Conservation (phyloP, 2,329 filamentous ascomycete genomes). For the Beauveria asiatica region DNA sequence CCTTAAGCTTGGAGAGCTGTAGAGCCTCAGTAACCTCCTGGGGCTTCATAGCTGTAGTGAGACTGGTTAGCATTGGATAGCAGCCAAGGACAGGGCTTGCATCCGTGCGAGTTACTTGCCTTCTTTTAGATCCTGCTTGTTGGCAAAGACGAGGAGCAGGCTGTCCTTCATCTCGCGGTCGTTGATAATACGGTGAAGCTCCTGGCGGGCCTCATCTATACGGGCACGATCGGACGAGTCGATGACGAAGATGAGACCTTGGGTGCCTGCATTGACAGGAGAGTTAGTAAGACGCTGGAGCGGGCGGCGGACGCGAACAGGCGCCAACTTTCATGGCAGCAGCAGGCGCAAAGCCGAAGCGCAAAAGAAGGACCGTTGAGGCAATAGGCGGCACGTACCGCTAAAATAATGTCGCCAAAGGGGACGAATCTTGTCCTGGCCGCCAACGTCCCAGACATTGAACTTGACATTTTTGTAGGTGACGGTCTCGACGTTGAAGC, state of each 20-base stretch:
- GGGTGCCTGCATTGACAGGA: conserved; percentile 56
- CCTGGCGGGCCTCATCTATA: conserved; percentile 86
- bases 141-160: conserved; percentile 89
- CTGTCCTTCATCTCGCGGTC: conserved; percentile 97
- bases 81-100: neutral
- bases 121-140: conserved; percentile 92
- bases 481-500: conserved; percentile 98
- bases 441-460: conserved; percentile 98
- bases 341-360: neutral
- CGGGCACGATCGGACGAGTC: conserved; percentile 87
- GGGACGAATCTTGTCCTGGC: conserved; percentile 96
- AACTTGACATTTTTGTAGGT: conserved; percentile 99
- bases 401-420: conserved; percentile 97
- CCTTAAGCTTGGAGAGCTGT: conserved; percentile 67
- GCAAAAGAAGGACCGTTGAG: neutral
- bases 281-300: neutral
- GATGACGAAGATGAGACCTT: conserved; percentile 97
- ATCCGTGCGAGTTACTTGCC: conserved; percentile 37
- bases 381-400: conserved; percentile 33
- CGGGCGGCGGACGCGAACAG: neutral
- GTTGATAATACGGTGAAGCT: conserved; percentile 94
- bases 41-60: conserved; percentile 62
- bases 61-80: neutral
- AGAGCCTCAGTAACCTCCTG: conserved; percentile 72
- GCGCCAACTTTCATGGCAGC: neutral